Percentiles rank a stretch among this genome's conserved stretches.
Conservation (phyloP, 192 early-diverging fungal species). For the Backusella psychrophila region DNA sequence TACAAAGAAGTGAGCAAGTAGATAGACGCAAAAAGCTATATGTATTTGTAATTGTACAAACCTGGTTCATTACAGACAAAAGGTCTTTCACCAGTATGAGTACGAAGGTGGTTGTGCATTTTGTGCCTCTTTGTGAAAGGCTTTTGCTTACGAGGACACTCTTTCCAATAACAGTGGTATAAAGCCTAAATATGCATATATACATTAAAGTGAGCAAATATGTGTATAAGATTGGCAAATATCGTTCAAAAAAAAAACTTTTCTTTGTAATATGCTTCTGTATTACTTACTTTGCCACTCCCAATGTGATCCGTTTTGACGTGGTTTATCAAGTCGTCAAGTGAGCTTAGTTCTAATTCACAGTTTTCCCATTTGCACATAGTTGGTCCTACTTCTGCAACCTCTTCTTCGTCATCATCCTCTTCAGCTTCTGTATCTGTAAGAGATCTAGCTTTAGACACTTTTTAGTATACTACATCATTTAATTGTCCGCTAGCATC, state of each 20-base stretch:
- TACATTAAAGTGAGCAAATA: neutral
- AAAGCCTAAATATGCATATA: conserved; percentile 29
- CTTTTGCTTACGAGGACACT: conserved; percentile 49
- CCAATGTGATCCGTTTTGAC: conserved; percentile 55
- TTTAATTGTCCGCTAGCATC: neutral
- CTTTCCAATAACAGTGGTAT: conserved; percentile 53
- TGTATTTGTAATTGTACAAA: neutral
- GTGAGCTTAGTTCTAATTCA: conserved; percentile 35
- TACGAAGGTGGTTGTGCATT: conserved; percentile 70
- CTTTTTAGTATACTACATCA: neutral
- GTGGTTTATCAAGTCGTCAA: conserved; percentile 52
- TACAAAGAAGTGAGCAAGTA: neutral
- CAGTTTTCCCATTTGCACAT: conserved; percentile 54
- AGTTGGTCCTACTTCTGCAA: conserved; percentile 22
- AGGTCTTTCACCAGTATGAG: conserved; percentile 76
- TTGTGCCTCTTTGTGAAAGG: conserved; percentile 74
- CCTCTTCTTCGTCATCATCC: conserved; percentile 28
- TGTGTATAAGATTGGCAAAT: neutral
- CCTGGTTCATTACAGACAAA: conserved; percentile 59
- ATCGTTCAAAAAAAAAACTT: neutral
- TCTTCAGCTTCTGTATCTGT: conserved; percentile 12
- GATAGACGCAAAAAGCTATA: neutral
- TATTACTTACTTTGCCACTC: conserved; percentile 52
- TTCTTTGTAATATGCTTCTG: neutral
- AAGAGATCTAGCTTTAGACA: neutral